These are phyloP conservation scores for Psidium guajava DNA, from an alignment of 345 rosid genomes.

Conservation along the genomic window DNA sequence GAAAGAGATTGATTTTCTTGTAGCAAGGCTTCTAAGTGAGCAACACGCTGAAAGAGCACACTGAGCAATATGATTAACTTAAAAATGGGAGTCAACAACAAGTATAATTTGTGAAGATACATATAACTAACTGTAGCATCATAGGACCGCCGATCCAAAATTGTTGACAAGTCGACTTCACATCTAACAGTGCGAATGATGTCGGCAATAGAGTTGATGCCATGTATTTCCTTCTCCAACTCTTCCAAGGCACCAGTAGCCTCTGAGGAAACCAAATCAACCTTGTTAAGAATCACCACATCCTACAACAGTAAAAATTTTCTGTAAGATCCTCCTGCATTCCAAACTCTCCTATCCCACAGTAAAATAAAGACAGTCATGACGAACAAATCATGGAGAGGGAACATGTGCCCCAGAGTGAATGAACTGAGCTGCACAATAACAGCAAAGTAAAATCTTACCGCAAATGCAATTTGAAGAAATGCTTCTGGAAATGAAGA, in stretches of 20 bases:
- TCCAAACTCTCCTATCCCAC: background rate
- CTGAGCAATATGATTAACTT: background rate
- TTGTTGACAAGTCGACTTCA: slow-evolving; percentile 63
- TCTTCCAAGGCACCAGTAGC: slow-evolving; percentile 42
- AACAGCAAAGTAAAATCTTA: slow-evolving; percentile 12
- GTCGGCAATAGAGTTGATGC: slow-evolving; percentile 68
- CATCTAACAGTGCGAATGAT: slow-evolving; percentile 62
- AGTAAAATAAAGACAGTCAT: background rate
- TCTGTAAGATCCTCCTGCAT: background rate
- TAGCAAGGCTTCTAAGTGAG: slow-evolving; percentile 59
- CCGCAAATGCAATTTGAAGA: slow-evolving; percentile 94
- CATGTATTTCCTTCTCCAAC: slow-evolving; percentile 63
- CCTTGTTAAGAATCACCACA: slow-evolving; percentile 83
- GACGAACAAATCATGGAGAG: background rate
- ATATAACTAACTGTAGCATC: slow-evolving; percentile 63
- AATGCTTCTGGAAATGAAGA: slow-evolving; percentile 86
- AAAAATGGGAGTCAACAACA: background rate
- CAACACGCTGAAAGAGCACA: slow-evolving; percentile 31
- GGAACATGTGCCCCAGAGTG: background rate
- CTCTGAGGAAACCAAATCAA: slow-evolving; percentile 66
- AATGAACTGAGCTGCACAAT: background rate
- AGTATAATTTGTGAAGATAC: background rate
- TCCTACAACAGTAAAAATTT: slow-evolving; percentile 40
- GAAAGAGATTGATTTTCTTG: slow-evolving; percentile 54
- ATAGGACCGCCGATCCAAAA: slow-evolving; percentile 71